Percentiles rank a stretch among this genome's conserved stretches.
phyloP scores from a whole-genome alignment of 495 filamentous ascomycete species.

The Glarea lozoyensis region DNA sequence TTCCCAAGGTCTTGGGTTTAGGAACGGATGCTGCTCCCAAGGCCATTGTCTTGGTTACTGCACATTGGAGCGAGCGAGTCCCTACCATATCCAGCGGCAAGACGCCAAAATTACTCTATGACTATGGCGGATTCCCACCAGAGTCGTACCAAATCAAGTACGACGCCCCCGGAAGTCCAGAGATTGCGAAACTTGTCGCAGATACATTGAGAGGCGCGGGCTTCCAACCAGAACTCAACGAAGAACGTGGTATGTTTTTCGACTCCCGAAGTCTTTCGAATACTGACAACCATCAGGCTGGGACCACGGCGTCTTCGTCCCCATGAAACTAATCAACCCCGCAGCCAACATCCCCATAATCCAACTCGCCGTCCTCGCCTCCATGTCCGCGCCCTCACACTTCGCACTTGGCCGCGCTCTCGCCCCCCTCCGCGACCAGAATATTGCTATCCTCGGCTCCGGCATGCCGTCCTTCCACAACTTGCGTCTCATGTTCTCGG shows the following conservation, averaged over 20 bases:
- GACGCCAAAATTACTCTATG: constrained; percentile 29
- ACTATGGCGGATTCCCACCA: constrained; percentile 32
- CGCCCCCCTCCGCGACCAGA: constrained; percentile 56
- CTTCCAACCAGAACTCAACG: constrained; percentile 23
- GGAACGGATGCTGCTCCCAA: constrained; percentile 25
- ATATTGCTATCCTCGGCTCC: constrained; percentile 64
- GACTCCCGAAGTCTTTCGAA: constrained; percentile 21
- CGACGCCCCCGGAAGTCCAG: constrained; percentile 28
- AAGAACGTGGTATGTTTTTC: constrained; percentile 32
- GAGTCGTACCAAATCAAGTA: constrained; percentile 32
- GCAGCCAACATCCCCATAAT: constrained; percentile 64
- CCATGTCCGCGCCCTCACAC: constrained; percentile 57
- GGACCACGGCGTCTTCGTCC: constrained; percentile 61
- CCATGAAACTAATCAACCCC: constrained; percentile 47
- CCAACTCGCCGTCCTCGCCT: constrained; percentile 58
- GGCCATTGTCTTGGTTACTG: constrained; percentile 32
- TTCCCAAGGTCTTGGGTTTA: constrained; percentile 29
- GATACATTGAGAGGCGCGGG: constrained; percentile 21
- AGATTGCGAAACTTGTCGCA: constrained; percentile 27
- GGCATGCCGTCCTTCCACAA: constrained; percentile 84
- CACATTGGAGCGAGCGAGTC: constrained; percentile 28
- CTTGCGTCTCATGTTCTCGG: constrained; percentile 51
- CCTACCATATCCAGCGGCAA: constrained; percentile 27
- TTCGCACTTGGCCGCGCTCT: constrained; percentile 66
- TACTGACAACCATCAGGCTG: constrained; percentile 2